Base-by-base conservation (phyloP, 192 early-diverging fungal species). In the Globomyces pollinis-pini region DNA sequence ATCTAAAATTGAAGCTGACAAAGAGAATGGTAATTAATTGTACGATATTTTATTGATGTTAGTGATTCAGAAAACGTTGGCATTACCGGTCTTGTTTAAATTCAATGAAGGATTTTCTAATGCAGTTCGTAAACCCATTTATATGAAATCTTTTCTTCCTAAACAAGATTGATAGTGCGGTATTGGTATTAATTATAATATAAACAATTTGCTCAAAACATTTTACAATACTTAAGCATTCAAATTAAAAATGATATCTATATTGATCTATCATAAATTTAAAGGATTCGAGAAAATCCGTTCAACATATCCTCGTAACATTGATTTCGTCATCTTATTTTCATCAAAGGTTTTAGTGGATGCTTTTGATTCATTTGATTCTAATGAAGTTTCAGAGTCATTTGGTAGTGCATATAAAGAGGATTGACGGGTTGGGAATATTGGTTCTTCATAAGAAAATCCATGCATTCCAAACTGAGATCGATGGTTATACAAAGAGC, bases 91-190 rank as follows among this genome's bases (percentile, higher is more conserved):
- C 9, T 15, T 51, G 50, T 51, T n/a, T 77, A 76, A 83, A 64
- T 93, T 79, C 62, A 86, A 91, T 58, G 91, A 94, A 66, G 91
- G 91, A 11, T 94, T 87, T 60, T 90, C 90, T 3, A 93, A 94
- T 64, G 91, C 91, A 11, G 91, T 94, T 23, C 76, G 88, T 35
- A 87, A 85, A 53, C 81, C 87, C 0, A 78, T 91, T 15, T 69
- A 74, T 28, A 69, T 91, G 35, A 63, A 72, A 9, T n/a, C n/a
- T n/a, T n/a, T n/a, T n/a, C n/a, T n/a, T n/a, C n/a, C n/a, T n/a
- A n/a, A n/a, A n/a, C n/a, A n/a, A n/a, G 78, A 88, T 43, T n/a
- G n/a, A n/a, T n/a, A n/a, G n/a, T n/a, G n/a, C n/a, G n/a, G n/a
- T n/a, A n/a, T n/a, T n/a, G n/a, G n/a, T n/a, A n/a, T n/a, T n/a